A percentile compares a stretch with the other conserved stretches of the same genome.
Evolutionary conservation across 805 yeast genomes (phyloP).

Genomic region (Blastobotrys muscicola): DNA sequence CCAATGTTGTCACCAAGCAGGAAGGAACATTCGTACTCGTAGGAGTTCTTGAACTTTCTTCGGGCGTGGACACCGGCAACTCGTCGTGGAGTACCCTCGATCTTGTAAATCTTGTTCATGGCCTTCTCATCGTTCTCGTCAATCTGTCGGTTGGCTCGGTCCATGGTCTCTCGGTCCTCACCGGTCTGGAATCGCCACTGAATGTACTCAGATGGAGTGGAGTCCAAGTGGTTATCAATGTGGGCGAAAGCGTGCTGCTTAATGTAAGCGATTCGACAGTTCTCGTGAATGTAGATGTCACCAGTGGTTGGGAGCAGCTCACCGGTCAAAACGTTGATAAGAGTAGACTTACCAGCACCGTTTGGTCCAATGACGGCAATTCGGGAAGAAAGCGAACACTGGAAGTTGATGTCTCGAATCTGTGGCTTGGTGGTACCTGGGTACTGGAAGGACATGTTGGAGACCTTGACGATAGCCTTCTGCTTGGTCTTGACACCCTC

Average conservation of each 20-base stretch:
- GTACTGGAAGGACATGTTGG: slow-evolving; percentile 97
- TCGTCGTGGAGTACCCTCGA: slow-evolving; percentile 98
- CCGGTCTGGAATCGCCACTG: slow-evolving; percentile 99
- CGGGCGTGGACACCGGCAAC: slow-evolving; percentile 88
- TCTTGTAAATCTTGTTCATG: slow-evolving; percentile 99
- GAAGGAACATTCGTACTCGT: slow-evolving; percentile 99
- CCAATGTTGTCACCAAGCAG: slow-evolving; percentile 96
- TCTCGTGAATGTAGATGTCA: slow-evolving; percentile 99
- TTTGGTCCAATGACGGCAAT: slow-evolving; percentile 99
- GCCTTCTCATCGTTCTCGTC: slow-evolving; percentile 94
- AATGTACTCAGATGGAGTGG: slow-evolving; percentile 99
- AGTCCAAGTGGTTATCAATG: slow-evolving; percentile 96
- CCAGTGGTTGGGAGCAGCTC: slow-evolving; percentile 96
- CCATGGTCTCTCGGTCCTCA: slow-evolving; percentile 99
- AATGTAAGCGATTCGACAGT: slow-evolving; percentile 99
- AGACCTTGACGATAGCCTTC: slow-evolving; percentile 98
- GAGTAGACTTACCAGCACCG: slow-evolving; percentile 99
- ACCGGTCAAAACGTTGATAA: slow-evolving; percentile 98
- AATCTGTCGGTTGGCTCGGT: slow-evolving; percentile 98
- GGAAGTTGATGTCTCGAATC: slow-evolving; percentile 85
- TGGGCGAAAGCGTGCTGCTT: slow-evolving; percentile 99
- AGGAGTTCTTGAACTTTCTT: slow-evolving; percentile 99
- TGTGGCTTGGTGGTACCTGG: slow-evolving; percentile 98
- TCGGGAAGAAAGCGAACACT: slow-evolving; percentile 98
- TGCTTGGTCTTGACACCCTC: slow-evolving; percentile 99